Evolutionary conservation across 2,329 filamentous ascomycete genomes (phyloP), one percentile per base, ranked within the genome.

Genomic region (Colletotrichum chrysophilum): DNA sequence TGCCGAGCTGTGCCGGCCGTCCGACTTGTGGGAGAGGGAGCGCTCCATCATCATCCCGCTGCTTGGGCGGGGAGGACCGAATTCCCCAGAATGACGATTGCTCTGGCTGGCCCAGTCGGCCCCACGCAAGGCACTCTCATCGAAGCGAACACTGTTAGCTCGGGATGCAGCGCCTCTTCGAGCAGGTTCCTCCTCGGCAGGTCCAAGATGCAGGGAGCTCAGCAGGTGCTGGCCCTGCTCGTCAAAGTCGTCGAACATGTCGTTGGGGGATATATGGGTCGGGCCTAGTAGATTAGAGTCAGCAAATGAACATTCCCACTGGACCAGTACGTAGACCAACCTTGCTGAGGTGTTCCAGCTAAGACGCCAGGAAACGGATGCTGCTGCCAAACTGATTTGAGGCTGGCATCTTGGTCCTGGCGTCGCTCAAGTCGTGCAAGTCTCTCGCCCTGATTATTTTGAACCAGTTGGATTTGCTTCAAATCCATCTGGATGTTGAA

Each of bases 111-210:
- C 93, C 91, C 97, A 97, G 83, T 96, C 91, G 10, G 91, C 96
- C 64, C 95, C 94, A 80, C 98, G 96, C 79, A 98, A 92, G 16
- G 96, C 96, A 81, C 95, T 98, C 83, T 98, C 96, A 82, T 98
- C 97, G 81, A 99, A 99, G 48, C 97, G 94, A 79, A 99, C 97
- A 82, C 97, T 98, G 83, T 98, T 98, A 64, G 97, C 96, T 79
- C 97, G 91, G 21, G 97, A 99, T 21, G 95, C 94, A 24, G 95
- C 95, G 70, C 97, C 95, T 77, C 96, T 92, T 48, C 95, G 92
- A 73, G 95, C 93, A 36, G 94, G 94, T 82, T 96, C 94, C 77
- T 98, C 96, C 77, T 98, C 96, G 7, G 93, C 91, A 78, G 86
- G 85, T 3, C 98, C 96, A 8, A 98, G 89, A 75, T 96, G 95